Base-by-base conservation (phyloP, 2,329 filamentous ascomycete species). In the Phaeosphaeriaceae sp. region DNA sequence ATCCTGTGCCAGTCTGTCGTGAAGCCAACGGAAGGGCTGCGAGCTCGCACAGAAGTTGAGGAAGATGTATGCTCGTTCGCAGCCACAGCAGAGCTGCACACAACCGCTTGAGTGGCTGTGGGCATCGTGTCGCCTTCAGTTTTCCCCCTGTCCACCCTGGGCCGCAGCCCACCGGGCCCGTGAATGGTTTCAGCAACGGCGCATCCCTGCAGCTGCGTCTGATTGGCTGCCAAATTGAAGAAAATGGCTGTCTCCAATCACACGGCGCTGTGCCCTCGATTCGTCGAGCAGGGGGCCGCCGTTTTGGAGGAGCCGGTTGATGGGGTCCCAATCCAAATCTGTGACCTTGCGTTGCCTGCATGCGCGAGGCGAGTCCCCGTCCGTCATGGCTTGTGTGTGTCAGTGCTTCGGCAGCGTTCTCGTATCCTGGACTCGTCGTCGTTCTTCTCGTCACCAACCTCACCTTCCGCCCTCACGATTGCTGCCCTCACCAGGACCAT, bases 381-480 rank as follows among this genome's bases (percentile, higher is more conserved):
- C 46, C 46, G 60, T 50, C 27, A 51, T 61, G 59, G 41, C 41
- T 21, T 44, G 41, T 36, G 41, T 36, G 41, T 21, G 45, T 47
- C 45, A 47, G 45, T 24, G 45, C 45, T 41, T 44, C 20, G 41
- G 45, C 45, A 36, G 31, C 31, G 31, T 68, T 69, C 67, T 71
- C 65, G 66, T 70, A 61, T 66, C 15, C 60, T 67, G 61, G 56
- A 67, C 65, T 64, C 64, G 66, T 67, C 62, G 67, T 61, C 65
- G 57, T 61, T 67, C 63, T 68, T 66, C 66, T 69, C 66, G 65
- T 63, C 67, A 65, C 57, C 62, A 66, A 20, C 52, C 62, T 57
- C 63, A 56, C 65, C 49, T 59, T 56, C 60, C 58, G 56, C 63
- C 51, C 61, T 59, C 50, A 55, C 65, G 47, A 60, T 21, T 11